phyloP scores from a whole-genome alignment of 2,329 filamentous ascomycete species.

The Raffaelea ambrosiae region DNA sequence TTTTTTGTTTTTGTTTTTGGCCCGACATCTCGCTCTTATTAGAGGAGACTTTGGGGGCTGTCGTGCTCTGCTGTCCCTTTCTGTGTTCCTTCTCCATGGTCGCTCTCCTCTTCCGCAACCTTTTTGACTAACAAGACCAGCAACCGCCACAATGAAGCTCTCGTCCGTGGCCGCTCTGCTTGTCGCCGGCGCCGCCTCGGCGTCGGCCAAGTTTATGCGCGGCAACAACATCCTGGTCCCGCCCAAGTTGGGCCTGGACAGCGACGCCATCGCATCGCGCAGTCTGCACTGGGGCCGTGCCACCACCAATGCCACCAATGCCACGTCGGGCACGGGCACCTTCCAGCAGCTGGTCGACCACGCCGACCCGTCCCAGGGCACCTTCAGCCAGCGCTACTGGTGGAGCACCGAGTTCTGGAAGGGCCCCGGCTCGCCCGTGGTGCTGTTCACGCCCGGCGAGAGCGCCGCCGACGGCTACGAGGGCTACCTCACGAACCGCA shows the following conservation, averaged over 20 bases:
- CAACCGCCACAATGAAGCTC: neutral
- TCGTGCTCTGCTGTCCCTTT: neutral
- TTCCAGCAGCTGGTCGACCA: conserved; percentile 35
- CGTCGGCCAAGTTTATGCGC: neutral
- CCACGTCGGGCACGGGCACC: neutral
- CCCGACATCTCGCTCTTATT: no score
- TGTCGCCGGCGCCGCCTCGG: neutral
- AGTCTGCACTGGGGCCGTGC: neutral
- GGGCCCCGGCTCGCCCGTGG: conserved; percentile 30
- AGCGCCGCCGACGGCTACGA: conserved; percentile 23
- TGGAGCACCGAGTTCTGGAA: conserved; percentile 30
- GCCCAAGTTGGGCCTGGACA: neutral
- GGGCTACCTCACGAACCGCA: conserved; percentile 40
- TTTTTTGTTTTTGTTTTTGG: neutral
- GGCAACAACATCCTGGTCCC: neutral
- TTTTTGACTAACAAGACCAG: neutral
- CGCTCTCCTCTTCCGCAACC: neutral
- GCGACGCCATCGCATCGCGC: neutral
- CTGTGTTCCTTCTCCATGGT: neutral
- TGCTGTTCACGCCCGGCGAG: conserved; percentile 33
- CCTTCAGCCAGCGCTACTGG: conserved; percentile 33
- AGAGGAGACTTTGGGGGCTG: neutral
- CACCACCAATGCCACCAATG: neutral
- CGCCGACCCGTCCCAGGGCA: conserved; percentile 27
- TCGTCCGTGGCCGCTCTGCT: neutral